These are phyloP conservation scores for Karstenula rhodostoma DNA, from an alignment of 2,329 filamentous ascomycete species.

Conservation along the genomic window DNA sequence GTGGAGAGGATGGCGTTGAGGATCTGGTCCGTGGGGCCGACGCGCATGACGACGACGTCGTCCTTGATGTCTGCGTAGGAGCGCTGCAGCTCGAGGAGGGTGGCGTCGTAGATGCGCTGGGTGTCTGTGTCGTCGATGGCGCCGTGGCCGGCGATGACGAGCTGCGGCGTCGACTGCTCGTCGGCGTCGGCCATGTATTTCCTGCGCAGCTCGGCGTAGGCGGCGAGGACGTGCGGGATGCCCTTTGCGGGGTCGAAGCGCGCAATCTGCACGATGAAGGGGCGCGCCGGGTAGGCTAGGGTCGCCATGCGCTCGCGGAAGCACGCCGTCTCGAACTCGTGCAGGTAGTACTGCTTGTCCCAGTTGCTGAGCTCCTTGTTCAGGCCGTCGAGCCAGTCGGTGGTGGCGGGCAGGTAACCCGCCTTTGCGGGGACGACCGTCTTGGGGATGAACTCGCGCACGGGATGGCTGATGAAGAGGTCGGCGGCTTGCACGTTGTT, in stretches of 20 bases:
- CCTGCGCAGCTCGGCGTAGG: conserved; percentile 76
- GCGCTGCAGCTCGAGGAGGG: conserved; percentile 71
- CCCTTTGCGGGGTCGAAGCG: conserved; percentile 87
- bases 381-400: conserved; percentile 83
- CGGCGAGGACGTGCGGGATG: conserved; percentile 77
- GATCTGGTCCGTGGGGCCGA: conserved; percentile 80
- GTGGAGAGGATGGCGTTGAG: conserved; percentile 79
- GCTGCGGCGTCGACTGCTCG: conserved; percentile 68
- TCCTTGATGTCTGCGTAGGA: conserved; percentile 59
- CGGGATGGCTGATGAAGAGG: conserved; percentile 83
- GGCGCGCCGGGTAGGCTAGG: conserved; percentile 66
- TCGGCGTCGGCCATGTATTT: conserved; percentile 62
- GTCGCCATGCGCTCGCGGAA: conserved; percentile 66
- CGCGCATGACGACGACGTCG: conserved; percentile 77
- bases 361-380: conserved; percentile 77
- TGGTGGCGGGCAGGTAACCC: conserved; percentile 79
- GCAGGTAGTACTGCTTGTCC: conserved; percentile 76
- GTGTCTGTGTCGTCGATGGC: conserved; percentile 84
- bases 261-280: conserved; percentile 82
- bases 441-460: conserved; percentile 75
- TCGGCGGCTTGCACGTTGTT: conserved; percentile 74
- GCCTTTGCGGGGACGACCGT: conserved; percentile 72
- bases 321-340: conserved; percentile 73
- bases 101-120: conserved; percentile 74
- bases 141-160: conserved; percentile 80